Conservation (phyloP, 2,329 filamentous ascomycete genomes). For the Beauveria sp. region DNA sequence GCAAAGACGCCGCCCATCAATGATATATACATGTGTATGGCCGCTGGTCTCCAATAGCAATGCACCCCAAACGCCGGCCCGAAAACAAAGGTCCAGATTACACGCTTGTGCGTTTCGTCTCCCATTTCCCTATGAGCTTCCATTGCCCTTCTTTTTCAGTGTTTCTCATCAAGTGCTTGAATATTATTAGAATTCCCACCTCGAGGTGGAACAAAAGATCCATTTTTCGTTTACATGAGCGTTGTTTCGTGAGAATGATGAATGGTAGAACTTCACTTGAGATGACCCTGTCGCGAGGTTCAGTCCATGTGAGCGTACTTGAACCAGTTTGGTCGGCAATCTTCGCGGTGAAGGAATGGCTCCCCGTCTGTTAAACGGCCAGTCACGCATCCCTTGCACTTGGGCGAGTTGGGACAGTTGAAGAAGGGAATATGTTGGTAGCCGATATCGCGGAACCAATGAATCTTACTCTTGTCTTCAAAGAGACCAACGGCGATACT, state of each 20-base stretch:
- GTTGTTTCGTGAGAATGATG: neutral
- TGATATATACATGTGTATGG: neutral
- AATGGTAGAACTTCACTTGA: neutral
- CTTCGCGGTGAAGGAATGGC: constrained; percentile 76
- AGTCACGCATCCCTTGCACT: constrained; percentile 80
- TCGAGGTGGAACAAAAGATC: neutral
- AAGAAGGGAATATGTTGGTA: constrained; percentile 98
- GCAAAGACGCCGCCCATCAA: neutral
- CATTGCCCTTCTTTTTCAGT: neutral
- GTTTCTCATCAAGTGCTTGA: neutral
- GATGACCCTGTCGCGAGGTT: constrained; percentile 14
- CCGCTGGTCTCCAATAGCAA: constrained; percentile 7
- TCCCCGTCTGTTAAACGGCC: constrained; percentile 87
- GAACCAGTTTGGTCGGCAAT: constrained; percentile 96
- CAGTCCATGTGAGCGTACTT: constrained; percentile 81
- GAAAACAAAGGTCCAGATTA: constrained; percentile 3
- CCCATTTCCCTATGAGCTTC: neutral
- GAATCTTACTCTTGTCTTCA: constrained; percentile 81
- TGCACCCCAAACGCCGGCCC: constrained; percentile 3
- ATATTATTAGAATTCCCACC: neutral
- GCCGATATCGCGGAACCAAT: constrained; percentile 99
- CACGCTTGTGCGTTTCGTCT: neutral
- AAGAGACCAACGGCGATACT: constrained; percentile 89
- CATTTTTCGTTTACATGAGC: neutral
- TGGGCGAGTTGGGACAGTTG: constrained; percentile 95